Percentiles rank a stretch among this genome's conserved stretches.
Conservation (phyloP, 2,329 filamentous ascomycete genomes). For the Colletotrichum truncatum region DNA sequence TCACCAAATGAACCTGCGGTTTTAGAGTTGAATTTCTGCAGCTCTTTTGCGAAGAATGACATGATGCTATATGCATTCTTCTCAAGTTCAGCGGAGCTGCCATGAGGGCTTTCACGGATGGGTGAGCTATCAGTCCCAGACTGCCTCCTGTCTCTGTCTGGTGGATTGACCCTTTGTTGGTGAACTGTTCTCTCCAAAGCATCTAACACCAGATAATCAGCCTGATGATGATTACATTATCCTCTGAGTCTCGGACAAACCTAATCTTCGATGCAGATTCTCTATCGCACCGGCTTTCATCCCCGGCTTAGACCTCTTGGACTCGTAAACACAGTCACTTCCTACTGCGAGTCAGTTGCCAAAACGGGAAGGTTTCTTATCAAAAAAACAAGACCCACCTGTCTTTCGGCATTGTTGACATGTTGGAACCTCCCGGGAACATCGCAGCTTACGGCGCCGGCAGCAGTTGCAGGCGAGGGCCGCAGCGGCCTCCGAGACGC, state of each 20-base stretch:
- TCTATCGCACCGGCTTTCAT: conserved; percentile 48
- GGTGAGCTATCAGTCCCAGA: neutral
- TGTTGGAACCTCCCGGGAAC: conserved; percentile 14
- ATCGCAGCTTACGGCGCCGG: conserved; percentile 20
- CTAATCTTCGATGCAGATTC: conserved; percentile 43
- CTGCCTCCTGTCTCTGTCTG: neutral
- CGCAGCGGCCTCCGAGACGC: conserved; percentile 57
- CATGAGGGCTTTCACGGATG: neutral
- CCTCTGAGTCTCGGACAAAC: conserved; percentile 24
- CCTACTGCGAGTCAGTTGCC: conserved; percentile 3
- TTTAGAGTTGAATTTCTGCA: conserved; percentile 7
- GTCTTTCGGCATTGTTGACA: conserved; percentile 28
- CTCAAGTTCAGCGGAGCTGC: neutral
- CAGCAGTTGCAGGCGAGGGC: conserved; percentile 25
- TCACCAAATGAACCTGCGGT: neutral
- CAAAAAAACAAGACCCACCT: conserved; percentile 8
- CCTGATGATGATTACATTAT: neutral
- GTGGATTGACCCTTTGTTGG: neutral
- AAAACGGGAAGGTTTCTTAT: neutral
- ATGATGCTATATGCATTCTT: conserved; percentile 25
- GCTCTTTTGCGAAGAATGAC: conserved; percentile 22
- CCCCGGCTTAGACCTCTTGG: conserved; percentile 44
- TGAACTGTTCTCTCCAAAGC: conserved; percentile 22
- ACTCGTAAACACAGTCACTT: conserved; percentile 40
- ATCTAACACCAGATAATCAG: conserved; percentile 23